A percentile compares a stretch with the other conserved stretches of the same genome.
These are phyloP conservation scores for Pseudovirgaria hyperparasitica DNA, from an alignment of 2,329 filamentous ascomycete species.

Conservation along the genomic window DNA sequence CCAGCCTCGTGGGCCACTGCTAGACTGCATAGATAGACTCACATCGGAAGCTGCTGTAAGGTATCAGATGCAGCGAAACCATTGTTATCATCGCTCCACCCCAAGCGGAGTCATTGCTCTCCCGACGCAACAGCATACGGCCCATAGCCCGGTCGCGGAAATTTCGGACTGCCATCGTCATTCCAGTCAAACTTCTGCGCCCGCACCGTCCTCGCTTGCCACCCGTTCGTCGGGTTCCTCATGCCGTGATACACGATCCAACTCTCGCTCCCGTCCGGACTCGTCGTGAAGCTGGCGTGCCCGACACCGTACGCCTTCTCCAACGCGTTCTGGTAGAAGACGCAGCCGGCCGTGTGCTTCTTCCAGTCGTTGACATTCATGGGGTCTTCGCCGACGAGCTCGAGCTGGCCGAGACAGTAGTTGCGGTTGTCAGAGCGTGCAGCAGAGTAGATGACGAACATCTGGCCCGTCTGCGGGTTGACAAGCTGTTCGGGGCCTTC, in stretches of 20 bases:
- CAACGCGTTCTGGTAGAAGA: constrained; percentile 37
- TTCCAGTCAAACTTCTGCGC: constrained; percentile 38
- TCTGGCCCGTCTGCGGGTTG: constrained; percentile 33
- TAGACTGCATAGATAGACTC: too few relatives aligned
- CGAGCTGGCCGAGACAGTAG: constrained; percentile 40
- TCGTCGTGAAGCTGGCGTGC: constrained; percentile 38
- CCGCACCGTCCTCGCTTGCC: constrained; percentile 35
- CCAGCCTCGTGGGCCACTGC: too few relatives aligned
- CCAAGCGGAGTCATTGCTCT: constrained; percentile 11
- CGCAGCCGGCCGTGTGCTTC: constrained; percentile 33
- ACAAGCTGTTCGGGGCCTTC: constrained; percentile 38
- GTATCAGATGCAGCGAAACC: too few relatives aligned
- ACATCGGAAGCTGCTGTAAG: too few relatives aligned
- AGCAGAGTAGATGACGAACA: constrained; percentile 37
- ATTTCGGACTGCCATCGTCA: constrained; percentile 32
- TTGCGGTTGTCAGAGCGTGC: constrained; percentile 39
- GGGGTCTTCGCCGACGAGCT: constrained; percentile 35
- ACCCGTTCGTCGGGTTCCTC: constrained; percentile 33
- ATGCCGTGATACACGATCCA: constrained; percentile 44
- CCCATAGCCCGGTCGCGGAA: constrained; percentile 37
- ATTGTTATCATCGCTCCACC: too few relatives aligned
- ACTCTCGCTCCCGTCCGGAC: constrained; percentile 33
- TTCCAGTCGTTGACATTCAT: constrained; percentile 37
- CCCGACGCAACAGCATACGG: constrained; percentile 30
- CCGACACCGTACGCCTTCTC: constrained; percentile 36